Base-by-base conservation (phyloP, 169 alveolate genomes). In the Blepharisma undulans region DNA sequence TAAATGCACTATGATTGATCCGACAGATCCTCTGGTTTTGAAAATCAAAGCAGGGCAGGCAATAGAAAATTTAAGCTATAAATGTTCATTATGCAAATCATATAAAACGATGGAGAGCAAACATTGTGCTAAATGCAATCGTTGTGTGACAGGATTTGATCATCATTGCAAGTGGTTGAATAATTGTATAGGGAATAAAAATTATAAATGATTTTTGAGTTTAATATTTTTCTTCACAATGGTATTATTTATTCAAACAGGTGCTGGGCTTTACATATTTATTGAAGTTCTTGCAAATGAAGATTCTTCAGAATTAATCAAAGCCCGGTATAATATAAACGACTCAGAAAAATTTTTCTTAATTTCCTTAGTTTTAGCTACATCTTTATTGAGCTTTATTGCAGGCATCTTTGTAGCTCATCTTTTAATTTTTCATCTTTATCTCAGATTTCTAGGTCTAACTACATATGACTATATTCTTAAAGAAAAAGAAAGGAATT, bases 111-210 rank as follows among this genome's bases (percentile, higher is more conserved):
- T 74, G 14, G 77, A 76, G 71, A 79, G 94, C 84, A 94, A 94
- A 36, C 99, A 97, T 89, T 97, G 99, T 92, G 95, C 94, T 59
- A 96, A 96, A 36, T 97, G 99, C 89, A 96, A 97, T 92, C 96
- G 96, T 78, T 97, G 99, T 91, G 97, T 97, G 14, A 93, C 96
- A 36, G 94, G 97, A 33, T 97, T 95, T 91, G 99, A 97, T 84
- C 99, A 97, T 84, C 99, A 97, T 92, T 97, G 99, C 87, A 94
- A 96, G 89, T 97, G 98, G 98, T 94, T 97, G 81, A 97, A 97
- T 92, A 97, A 96, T 85, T 97, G 99, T 92, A 96, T 97, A 33
- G 99, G 99, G 19, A 86, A 90, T 33, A 92, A 82, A 48, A 97
- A 97, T 87, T 85, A 90, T 30, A 27, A 79, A 22, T 30, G 92